Base-by-base conservation (phyloP, 108 stramenopile species). In the Epipyxis sp. region DNA sequence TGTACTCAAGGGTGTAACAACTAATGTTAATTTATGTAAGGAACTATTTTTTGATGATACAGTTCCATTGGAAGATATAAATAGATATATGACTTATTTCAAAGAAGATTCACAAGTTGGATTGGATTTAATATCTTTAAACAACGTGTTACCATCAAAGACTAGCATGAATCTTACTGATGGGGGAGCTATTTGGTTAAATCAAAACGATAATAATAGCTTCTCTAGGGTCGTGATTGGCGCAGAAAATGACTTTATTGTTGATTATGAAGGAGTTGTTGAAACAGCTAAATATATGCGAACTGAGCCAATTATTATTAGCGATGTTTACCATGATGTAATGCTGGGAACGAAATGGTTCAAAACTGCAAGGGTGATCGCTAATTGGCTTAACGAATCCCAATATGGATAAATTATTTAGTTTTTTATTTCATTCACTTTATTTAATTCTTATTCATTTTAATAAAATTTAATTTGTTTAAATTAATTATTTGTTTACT, bases 211-310 rank as follows among this genome's bases (percentile, higher is more conserved):
- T 0, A 16, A 42, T 35, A 44, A 45, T 44, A 44, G 35, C 42
- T 44, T 74, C 1, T 6, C 46, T 1, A 41, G 83, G 45, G 58
- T 91, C 10, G 91, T 91, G 39, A 45, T 91, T 29, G 91, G 91
- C 54, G 89, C 88, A 32, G 71, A 30, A 30, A 81, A 76, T 13
- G 91, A 91, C 78, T 84, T 86, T 74, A 85, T 91, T 59, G 91
- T 91, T 13, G 91, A 91, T 58, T 59, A 59, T 30, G 85, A 85
- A 40, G 89, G 85, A 1, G 79, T 89, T 25, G 81, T 80, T 2
- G 91, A 91, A 71, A 88, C 89, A 20, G 88, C 84, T 1, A 59
- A 10, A 13, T 91, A 85, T 77, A 87, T 88, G 69, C 87, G 86
- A 0, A 40, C 87, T 3, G 76, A 59, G 57, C 46, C 46, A 13